Base-by-base conservation (phyloP, 192 early-diverging fungal species). In the Phycomyces blakesleeanus region DNA sequence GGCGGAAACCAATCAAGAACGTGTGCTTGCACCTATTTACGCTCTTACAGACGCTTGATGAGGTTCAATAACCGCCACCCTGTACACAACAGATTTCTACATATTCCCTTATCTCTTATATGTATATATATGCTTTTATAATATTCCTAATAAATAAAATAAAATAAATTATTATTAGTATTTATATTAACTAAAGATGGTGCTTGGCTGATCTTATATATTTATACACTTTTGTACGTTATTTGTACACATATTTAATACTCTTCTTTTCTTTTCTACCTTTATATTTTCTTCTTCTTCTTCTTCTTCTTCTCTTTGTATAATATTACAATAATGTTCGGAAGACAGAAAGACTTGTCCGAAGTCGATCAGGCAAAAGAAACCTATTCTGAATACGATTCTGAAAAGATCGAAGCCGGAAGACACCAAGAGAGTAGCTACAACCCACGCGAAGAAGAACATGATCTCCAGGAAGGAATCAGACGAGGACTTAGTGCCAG, bases 1-100 rank as follows among this genome's bases (percentile, higher is more conserved):
- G 21, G 49, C 66, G 51, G 77, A 78, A 47, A 67, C 67, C 41
- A 73, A 73, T 52, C 63, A 69, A 64, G 64, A 60, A n/a, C 55
- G 71, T 5, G 41, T 73, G 25, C 40, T 73, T 16, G 55, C 39
- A 44, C 55, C 65, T n/a, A 34, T 61, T 42, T 55, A 59, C 44
- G 59, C 64, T 54, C 51, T 56, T 50, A 16, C 61, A 39, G 18
- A 21, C 24, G 41, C 11, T 50, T 14, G 25, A 14, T 14, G 21
- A 16, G n/a, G 20, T 54, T 54, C 5, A 54, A 26, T 3, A 21
- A 54, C 21, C 52, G 22, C 6, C 52, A 6, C 6, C 47, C 5
- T 50, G 16, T 14, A 20, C 47, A 20, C 3, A 16, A 37, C 15
- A 24, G 20, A 10, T 39, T 1, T 8, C 20, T 41, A 21, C 20